phyloP scores from a whole-genome alignment of 2,329 filamentous ascomycete species.

The Didymella lethalis region DNA sequence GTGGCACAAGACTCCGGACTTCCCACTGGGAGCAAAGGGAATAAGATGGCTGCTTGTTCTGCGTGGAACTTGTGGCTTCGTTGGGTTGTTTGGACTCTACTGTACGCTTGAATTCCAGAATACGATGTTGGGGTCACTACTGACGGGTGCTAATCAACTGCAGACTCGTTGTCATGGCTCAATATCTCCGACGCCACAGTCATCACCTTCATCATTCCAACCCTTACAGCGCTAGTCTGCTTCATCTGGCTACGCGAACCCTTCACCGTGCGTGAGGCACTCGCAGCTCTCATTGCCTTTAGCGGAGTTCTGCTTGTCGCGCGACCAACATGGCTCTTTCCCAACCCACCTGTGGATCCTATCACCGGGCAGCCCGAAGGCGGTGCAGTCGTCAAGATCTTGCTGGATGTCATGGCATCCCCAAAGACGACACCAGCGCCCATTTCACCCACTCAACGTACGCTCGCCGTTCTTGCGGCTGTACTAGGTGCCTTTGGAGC shows the following conservation, averaged over 20 bases:
- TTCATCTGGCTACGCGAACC: constrained; percentile 76
- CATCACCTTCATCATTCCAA: constrained; percentile 82
- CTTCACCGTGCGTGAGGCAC: constrained; percentile 77
- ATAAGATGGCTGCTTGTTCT: constrained; percentile 32
- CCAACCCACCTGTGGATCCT: constrained; percentile 27
- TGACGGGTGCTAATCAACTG: constrained; percentile 2
- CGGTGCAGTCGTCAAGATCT: constrained; percentile 19
- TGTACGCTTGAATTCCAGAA: constrained; percentile 49
- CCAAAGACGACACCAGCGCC: constrained; percentile 15
- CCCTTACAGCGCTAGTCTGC: constrained; percentile 79
- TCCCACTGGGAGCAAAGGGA: constrained; percentile 31
- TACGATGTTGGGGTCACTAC: no score
- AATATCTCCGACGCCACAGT: constrained; percentile 86
- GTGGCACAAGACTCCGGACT: constrained; percentile 58
- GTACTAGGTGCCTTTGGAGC: constrained; percentile 78
- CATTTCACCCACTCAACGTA: constrained; percentile 67
- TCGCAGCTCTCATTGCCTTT: constrained; percentile 76
- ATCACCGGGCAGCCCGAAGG: constrained; percentile 43
- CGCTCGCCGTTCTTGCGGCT: constrained; percentile 72
- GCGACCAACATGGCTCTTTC: constrained; percentile 67
- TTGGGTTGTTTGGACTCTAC: constrained; percentile 41
- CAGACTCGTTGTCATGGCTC: constrained; percentile 73
- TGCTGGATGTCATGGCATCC: constrained; percentile 2
- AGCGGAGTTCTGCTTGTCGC: constrained; percentile 82
- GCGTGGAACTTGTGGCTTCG: constrained; percentile 36